These are phyloP conservation scores for Diphasiastrum complanatum DNA, from an alignment of 83 land plant species.

Conservation along the genomic window DNA sequence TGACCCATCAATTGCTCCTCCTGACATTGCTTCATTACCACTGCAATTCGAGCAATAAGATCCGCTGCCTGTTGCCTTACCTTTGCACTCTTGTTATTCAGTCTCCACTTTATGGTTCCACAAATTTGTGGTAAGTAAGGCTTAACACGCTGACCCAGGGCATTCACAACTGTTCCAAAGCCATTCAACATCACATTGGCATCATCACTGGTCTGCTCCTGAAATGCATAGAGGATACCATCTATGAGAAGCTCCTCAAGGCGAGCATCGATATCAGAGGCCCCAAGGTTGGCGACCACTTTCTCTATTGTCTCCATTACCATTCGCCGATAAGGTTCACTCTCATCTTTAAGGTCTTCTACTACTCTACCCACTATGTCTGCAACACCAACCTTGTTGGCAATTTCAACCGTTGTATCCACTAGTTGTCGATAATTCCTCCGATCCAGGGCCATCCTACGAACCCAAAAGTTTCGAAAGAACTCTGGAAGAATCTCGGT, in stretches of 20 bases:
- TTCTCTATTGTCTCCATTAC: conserved; percentile 99
- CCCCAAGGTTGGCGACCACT: conserved; percentile 86
- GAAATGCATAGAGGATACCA: conserved; percentile 95
- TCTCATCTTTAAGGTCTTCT: conserved; percentile 94
- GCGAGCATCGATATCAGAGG: conserved; percentile 93
- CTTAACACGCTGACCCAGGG: conserved; percentile 85
- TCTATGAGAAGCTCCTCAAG: conserved; percentile 92
- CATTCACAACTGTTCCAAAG: conserved; percentile 93
- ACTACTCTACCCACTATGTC: conserved; percentile 93
- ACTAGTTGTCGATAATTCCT: conserved; percentile 91
- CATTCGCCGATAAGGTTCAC: conserved; percentile 94
- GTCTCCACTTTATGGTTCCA: conserved; percentile 95
- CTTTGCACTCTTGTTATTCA: conserved; percentile 97
- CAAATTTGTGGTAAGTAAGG: conserved; percentile 97
- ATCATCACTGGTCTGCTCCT: conserved; percentile 98
- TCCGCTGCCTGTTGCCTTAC: conserved; percentile 97
- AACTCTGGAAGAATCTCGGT: conserved; percentile 85
- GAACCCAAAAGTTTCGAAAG: conserved; percentile 87
- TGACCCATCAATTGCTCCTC: conserved; percentile 97
- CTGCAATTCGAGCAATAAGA: conserved; percentile 83
- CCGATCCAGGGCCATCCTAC: conserved; percentile 91
- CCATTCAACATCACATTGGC: conserved; percentile 99
- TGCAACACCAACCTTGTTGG: conserved; percentile 90
- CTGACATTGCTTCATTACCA: conserved; percentile 92
- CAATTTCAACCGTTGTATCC: conserved; percentile 90